Base-by-base conservation (phyloP, 257 asterid genomes). In the Salvia rosmarinus region DNA sequence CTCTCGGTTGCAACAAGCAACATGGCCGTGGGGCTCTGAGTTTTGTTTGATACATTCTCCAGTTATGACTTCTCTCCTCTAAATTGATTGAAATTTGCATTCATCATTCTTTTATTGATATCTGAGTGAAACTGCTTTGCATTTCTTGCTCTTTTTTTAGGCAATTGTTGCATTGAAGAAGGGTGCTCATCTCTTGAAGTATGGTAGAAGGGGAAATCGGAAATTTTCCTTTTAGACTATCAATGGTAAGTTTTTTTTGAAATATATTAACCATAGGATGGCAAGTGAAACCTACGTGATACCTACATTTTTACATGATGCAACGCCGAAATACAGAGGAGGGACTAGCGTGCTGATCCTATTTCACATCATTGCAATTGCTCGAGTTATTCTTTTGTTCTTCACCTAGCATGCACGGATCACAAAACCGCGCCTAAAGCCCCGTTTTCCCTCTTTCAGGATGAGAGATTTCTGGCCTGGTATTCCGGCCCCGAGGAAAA, bases 141-240 rank as follows among this genome's bases (percentile, higher is more conserved):
- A 6, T 64, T 43, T 46, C 16, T 46, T 44, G 7, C 17, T 55
- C 13, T 21, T 11, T 35, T 51, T 6, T 4, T 71, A 73, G 77
- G 77, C 77, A 11, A 64, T 73, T 13, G 77, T 73, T 64, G 72
- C 77, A 20, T 52, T 73, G 14, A 73, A 73, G 71, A 73, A 73
- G 57, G 77, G 77, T 4, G 71, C 77, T 28, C 77, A 73, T 54
- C 72, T 73, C 4, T 63, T 73, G 49, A 73, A 63, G 72, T 64
- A 73, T 64, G 58, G 71, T 11, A 56, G 7, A 1, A 63, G 49
- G 46, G 77, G 71, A 12, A 73, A 52, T 40, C 77, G 59, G 0
- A 73, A 73, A 40, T 63, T 73, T 30, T 55, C 77, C 58, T 63
- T 73, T 73, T 54, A 73, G 60, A 61, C 52, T 73, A 54, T 73